phyloP scores from a whole-genome alignment of 768 basidiomycete genomes.

The Suillus subaureus region DNA sequence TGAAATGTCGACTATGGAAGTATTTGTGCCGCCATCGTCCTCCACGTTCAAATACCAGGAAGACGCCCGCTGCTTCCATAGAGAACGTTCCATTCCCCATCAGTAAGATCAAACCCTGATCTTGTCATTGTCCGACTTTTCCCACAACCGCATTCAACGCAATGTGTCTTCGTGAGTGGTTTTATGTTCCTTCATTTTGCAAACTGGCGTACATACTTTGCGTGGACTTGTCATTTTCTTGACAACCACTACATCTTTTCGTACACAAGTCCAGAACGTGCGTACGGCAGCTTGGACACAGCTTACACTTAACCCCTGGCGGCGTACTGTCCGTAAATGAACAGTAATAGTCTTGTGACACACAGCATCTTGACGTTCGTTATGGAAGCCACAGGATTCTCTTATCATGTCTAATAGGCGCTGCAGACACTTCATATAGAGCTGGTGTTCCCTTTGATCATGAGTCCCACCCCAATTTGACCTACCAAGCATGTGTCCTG shows the following conservation, averaged over 20 bases:
- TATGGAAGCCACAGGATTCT: neutral
- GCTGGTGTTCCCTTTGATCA: neutral
- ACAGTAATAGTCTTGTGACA: neutral
- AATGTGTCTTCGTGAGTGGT: neutral
- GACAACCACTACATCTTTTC: neutral
- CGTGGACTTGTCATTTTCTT: neutral
- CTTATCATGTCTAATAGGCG: slow-evolving; percentile 3
- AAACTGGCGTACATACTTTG: neutral
- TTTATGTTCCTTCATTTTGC: neutral
- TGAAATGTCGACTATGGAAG: neutral
- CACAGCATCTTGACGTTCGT: neutral
- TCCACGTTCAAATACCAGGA: neutral
- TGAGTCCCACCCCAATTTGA: neutral
- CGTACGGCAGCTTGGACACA: neutral
- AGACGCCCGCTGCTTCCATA: neutral
- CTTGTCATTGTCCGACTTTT: neutral
- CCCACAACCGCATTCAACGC: neutral
- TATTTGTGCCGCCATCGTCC: neutral
- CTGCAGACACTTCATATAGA: slow-evolving; percentile 3
- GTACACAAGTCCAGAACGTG: neutral
- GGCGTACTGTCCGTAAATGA: neutral
- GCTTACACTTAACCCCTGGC: neutral
- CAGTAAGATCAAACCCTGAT: neutral
- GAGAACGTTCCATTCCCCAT: neutral
- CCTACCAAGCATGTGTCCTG: neutral